Conservation (phyloP, 2,329 filamentous ascomycete genomes). For the Remersonia thermophila region DNA sequence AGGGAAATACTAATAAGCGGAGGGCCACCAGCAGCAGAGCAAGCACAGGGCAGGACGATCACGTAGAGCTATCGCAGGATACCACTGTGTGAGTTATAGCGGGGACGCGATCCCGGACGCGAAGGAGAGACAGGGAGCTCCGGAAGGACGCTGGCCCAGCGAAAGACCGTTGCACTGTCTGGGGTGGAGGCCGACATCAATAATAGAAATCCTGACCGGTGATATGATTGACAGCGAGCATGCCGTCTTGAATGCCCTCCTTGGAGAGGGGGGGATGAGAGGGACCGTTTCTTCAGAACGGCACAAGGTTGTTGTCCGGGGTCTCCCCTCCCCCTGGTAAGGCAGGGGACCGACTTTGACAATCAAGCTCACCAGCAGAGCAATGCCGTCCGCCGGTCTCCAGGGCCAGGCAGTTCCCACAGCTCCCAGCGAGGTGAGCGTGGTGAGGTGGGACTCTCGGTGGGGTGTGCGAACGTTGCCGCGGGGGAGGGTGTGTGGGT, state of each 20-base stretch:
- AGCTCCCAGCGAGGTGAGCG: background rate
- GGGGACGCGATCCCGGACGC: conserved; percentile 2
- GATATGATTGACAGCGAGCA: conserved; percentile 18
- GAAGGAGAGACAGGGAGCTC: conserved; percentile 4
- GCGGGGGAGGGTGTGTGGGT: too few relatives aligned
- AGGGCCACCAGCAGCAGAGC: too few relatives aligned
- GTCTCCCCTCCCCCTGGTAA: background rate
- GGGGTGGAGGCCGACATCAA: conserved; percentile 8
- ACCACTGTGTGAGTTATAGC: conserved; percentile 11
- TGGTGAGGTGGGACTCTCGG: too few relatives aligned
- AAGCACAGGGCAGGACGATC: conserved; percentile 7
- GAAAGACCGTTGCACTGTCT: conserved; percentile 3
- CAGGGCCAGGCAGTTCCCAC: background rate
- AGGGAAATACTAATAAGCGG: background rate
- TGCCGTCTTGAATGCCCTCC: conserved; percentile 6
- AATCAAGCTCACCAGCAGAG: background rate
- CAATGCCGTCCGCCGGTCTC: too few relatives aligned
- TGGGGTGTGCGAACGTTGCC: too few relatives aligned
- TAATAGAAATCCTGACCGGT: conserved; percentile 10
- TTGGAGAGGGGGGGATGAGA: too few relatives aligned
- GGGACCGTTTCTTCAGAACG: conserved; percentile 4
- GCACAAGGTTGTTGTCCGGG: conserved; percentile 2
- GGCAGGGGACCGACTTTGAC: background rate
- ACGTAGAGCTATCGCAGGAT: conserved; percentile 15
- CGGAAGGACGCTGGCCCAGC: conserved; percentile 6